phyloP scores from a whole-genome alignment of 2,329 filamentous ascomycete genomes.

The Apiospora kogelbergensis region DNA sequence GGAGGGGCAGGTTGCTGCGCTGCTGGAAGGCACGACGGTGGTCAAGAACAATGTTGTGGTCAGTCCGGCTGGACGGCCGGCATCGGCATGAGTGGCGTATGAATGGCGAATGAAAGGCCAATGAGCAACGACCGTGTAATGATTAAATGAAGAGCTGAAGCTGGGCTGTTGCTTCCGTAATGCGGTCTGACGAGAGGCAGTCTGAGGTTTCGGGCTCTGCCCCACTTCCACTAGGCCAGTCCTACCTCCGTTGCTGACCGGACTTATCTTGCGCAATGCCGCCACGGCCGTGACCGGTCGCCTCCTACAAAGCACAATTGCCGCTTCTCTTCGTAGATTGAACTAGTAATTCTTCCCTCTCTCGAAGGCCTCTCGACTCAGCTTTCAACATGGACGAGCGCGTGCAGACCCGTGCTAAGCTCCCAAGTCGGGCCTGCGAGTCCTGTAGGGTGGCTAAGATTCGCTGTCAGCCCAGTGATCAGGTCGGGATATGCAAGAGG shows the following conservation, averaged over 20 bases:
- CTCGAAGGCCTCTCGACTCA: background rate
- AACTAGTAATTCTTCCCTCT: background rate
- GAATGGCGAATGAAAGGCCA: too few relatives aligned
- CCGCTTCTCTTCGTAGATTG: background rate
- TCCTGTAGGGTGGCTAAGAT: slow-evolving; percentile 54
- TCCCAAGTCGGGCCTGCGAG: slow-evolving; percentile 50
- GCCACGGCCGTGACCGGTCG: background rate
- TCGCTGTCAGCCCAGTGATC: slow-evolving; percentile 49
- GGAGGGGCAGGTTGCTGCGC: slow-evolving; percentile 8
- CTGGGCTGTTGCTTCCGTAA: too few relatives aligned
- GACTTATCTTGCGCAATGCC: background rate
- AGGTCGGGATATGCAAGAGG: slow-evolving; percentile 52
- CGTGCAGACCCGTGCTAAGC: slow-evolving; percentile 24
- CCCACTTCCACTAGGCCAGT: background rate
- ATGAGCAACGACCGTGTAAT: too few relatives aligned
- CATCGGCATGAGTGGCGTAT: background rate
- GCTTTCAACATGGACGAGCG: background rate
- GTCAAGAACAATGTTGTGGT: slow-evolving; percentile 12
- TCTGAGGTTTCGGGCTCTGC: background rate
- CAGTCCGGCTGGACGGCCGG: slow-evolving; percentile 10
- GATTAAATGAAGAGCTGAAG: too few relatives aligned
- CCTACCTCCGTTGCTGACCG: slow-evolving; percentile 6
- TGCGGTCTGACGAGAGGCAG: too few relatives aligned
- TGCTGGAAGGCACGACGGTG: slow-evolving; percentile 12
- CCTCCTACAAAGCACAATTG: background rate